Base-by-base conservation (phyloP, 2,329 filamentous ascomycete genomes). In the Proliferodiscus dingleyae region DNA sequence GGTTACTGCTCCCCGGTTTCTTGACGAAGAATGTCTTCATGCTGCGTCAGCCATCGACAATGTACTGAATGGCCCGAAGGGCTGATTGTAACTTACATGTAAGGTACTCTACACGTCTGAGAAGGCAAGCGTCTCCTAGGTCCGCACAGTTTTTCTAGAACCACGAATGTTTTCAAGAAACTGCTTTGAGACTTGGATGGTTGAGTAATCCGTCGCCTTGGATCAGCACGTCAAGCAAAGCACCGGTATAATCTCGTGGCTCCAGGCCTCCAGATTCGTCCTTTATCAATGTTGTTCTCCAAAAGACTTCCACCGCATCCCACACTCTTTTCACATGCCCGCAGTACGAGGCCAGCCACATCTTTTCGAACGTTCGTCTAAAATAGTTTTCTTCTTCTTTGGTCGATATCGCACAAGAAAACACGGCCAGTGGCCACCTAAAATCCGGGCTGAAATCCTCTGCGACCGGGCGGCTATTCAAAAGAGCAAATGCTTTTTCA, bases 261-360 rank as follows among this genome's bases (percentile, higher is more conserved):
- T 29, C 15, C 28, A 5, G 24, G 5, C 9, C 34, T 8, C n/a
- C 34, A 2, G 29, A 13, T 8, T 26, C 34, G 36, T 24, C 24
- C 11, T 26, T 11, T 6, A 26, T 26, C 24, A 11, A 26, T 6
- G 24, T 11, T 11, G 11, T 6, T 26, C 24, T 11, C 43, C 43
- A 45, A 40, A 40, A 45, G 4, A 39, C 24, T 34, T 45, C 43
- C 16, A 40, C 37, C 13, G 28, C 34, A 6, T 45, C 30, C 22
- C 43, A 39, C 11, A 45, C 24, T 13, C 24, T 5, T 34, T 45
- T 36, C 7, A 45, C 43, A 16, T 45, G 36, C 15, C 43, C 43
- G 40, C 36, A 40, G 28, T 45, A 40, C 43, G 43, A 40, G 8
- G n/a, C 24, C 2, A 45, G 19, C 34, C 43, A 45, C 41, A 46